Evolutionary conservation across 257 asterid species (phyloP).

Genomic region (Penstemon eatonii): DNA sequence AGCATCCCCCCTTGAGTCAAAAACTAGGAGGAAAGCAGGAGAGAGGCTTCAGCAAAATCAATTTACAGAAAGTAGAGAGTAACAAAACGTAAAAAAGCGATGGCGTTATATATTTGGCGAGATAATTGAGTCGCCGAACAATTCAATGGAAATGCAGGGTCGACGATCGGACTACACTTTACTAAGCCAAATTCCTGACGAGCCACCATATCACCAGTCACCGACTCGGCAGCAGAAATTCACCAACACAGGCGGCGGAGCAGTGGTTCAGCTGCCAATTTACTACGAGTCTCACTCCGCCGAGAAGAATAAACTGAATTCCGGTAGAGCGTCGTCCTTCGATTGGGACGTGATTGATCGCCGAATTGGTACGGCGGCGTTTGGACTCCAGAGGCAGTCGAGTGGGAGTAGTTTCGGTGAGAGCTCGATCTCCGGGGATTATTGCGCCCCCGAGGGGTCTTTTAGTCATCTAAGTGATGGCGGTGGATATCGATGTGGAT

Average conservation of each 20-base stretch:
- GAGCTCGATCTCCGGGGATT: slow-evolving; percentile 86
- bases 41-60: slow-evolving; percentile 22
- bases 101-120: slow-evolving; percentile 50
- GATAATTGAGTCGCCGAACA: background rate
- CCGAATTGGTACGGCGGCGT: slow-evolving; percentile 55
- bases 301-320: slow-evolving; percentile 48
- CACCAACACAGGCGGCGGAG: slow-evolving; percentile 39
- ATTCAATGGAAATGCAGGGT: slow-evolving; percentile 75
- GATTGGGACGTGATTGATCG: slow-evolving; percentile 79
- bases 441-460: slow-evolving; percentile 41
- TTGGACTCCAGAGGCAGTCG: slow-evolving; percentile 81
- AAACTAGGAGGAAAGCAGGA: slow-evolving; percentile 32
- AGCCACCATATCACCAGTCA: slow-evolving; percentile 39
- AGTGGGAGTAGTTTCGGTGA: slow-evolving; percentile 93
- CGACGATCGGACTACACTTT: slow-evolving; percentile 74
- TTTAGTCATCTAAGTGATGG: slow-evolving; percentile 43
- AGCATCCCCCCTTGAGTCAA: slow-evolving; percentile 30
- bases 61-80: slow-evolving; percentile 22
- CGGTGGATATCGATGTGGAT: slow-evolving; percentile 53
- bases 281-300: slow-evolving; percentile 65
- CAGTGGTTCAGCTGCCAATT: slow-evolving; percentile 30
- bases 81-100: slow-evolving; percentile 5
- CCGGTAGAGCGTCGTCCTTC: slow-evolving; percentile 43
- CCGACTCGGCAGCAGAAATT: slow-evolving; percentile 46
- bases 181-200: slow-evolving; percentile 75